Base-by-base conservation (phyloP, 495 filamentous ascomycete species). In the Aspergillus biplanus region DNA sequence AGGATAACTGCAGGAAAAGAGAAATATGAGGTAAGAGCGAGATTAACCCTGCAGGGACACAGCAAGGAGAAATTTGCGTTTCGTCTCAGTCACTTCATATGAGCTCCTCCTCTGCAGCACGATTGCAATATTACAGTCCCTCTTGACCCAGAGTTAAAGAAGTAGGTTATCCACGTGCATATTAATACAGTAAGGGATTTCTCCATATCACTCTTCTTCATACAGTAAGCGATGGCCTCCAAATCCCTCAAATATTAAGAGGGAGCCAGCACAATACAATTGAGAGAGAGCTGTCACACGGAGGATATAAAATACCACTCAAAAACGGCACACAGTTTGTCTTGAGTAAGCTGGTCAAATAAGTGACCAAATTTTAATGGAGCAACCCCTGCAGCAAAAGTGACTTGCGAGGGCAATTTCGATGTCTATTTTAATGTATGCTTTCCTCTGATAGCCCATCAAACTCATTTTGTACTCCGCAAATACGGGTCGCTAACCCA, bases 1-100 rank as follows among this genome's bases (percentile, higher is more conserved):
- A 69, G 64, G 64, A 64, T 58, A 15, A 18, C 58, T 69, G 63
- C 67, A 65, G 62, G 46, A 61, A 60, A 56, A 50, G 21, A n/a
- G 33, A n/a, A 33, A 47, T 46, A 35, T 47, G 8, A 34, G 39
- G 18, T 60, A 33, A 37, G 52, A 9, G 5, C 27, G 8, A 50
- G 47, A 27, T 50, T 6, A 50, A 50, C 27, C 21, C 60, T 69
- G 64, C 64, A 69, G 61, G 67, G 53, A 66, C 67, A 49, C 59
- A 39, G 61, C 62, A 69, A 69, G 67, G 67, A 58, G 47, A 56
- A 33, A 6, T 34, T 50, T 35, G 11, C 31, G 11, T 9, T 50
- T 21, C 47, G 21, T 50, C 8, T 2, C 39, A 44, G 39, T 15
- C 4, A 50, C 16, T 50, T 18, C 18, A n/a, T n/a, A n/a, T n/a